Base-by-base conservation (phyloP, 1,284 basidiomycete species). In the Trametes sp. region DNA sequence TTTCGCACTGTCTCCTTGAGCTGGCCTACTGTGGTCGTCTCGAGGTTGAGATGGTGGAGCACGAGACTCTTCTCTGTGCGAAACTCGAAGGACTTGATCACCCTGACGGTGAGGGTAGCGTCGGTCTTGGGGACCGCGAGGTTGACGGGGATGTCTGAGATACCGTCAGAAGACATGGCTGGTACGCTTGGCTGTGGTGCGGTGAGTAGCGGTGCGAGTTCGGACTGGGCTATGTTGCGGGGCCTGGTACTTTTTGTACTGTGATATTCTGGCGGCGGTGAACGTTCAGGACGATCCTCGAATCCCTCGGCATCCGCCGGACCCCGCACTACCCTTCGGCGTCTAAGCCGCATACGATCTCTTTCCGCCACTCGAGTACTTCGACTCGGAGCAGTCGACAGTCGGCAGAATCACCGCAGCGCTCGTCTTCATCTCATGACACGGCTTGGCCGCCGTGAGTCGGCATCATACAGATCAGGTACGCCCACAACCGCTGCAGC, bases 11-110 rank as follows among this genome's bases (percentile, higher is more conserved):
- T 78, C 23, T 91, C 85, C 78, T 96, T 95, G 62, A 99, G 82
- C 65, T 85, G 78, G 2, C 85, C 87, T 9, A 96, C 89, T 0
- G 94, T 96, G 36, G 85, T 89, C 0, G 80, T 82, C 67, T 91
- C 89, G 61, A 98, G 85, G 75, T 99, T 89, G 69, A 98, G 74
- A 67, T 90, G 82, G 69, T 89, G 90, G 51, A 98, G 82, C 36
- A 99, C 90, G 65, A 98, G 84, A 71, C 88, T 91, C 74, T 93
- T 93, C 78, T 95, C 92, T 38, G 95, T 96, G 56, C 97, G 87
- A 75, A 88, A 98, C 73, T 91, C 90, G 75, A 99, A 98, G 44
- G 92, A 95, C 76, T 99, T 99, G 81, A 99, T 95, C 67, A 98
- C 85, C 35, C 97, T 89, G 46, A 98, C 76, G n/a, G 95, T 97